A percentile compares a stretch with the other conserved stretches of the same genome.
These are phyloP conservation scores for Phytophthora cajani DNA, from an alignment of 352 stramenopile genomes.

Conservation along the genomic window DNA sequence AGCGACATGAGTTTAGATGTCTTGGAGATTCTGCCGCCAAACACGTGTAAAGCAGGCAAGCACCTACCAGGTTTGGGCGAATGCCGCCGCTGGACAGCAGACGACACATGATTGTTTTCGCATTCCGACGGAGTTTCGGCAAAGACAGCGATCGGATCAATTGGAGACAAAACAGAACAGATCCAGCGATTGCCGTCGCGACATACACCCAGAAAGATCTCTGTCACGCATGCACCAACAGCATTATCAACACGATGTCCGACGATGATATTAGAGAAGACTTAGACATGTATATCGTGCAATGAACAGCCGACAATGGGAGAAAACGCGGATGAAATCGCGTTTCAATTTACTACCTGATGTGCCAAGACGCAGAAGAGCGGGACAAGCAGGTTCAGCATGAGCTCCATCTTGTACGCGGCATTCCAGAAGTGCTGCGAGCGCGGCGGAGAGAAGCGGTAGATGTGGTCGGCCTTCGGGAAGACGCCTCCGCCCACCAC, in stretches of 20 bases:
- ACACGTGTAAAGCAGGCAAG: background rate
- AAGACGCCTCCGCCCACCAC: conserved; percentile 75
- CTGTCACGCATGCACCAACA: conserved; percentile 32
- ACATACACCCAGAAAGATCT: conserved; percentile 85
- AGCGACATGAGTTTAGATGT: background rate
- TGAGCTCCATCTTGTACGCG: conserved; percentile 81
- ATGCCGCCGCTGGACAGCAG: conserved; percentile 72
- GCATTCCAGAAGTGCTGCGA: conserved; percentile 84
- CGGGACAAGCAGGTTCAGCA: conserved; percentile 79
- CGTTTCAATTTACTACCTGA: conserved; percentile 57
- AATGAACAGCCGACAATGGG: background rate
- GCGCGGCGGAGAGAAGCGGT: conserved; percentile 72
- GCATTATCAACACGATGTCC: background rate
- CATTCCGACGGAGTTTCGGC: conserved; percentile 66
- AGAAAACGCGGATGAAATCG: background rate
- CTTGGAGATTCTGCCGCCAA: background rate
- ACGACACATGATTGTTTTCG: conserved; percentile 78
- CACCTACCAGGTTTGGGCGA: conserved; percentile 54
- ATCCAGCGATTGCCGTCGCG: conserved; percentile 62
- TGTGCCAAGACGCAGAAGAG: conserved; percentile 83
- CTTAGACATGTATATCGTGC: conserved; percentile 5
- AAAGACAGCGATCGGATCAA: conserved; percentile 81
- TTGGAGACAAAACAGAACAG: conserved; percentile 64
- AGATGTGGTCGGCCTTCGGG: conserved; percentile 80
- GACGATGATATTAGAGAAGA: conserved; percentile 25